Base-by-base conservation (phyloP, 2,329 filamentous ascomycete genomes). In the Calonectria honghensis region DNA sequence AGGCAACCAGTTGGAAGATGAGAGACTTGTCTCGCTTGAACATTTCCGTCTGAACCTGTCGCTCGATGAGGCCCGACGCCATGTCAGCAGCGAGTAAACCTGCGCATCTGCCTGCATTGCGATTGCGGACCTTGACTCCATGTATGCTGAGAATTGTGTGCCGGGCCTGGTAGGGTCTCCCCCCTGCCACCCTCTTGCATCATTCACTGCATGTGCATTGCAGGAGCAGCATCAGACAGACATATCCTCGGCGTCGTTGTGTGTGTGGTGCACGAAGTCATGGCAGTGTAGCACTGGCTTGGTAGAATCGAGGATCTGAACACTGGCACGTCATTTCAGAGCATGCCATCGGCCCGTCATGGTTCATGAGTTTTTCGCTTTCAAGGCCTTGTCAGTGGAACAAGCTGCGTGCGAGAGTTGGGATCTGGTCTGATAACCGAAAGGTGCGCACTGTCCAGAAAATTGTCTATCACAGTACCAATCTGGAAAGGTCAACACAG, bases 151-250 rank as follows among this genome's bases (percentile, higher is more conserved):
- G 35, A 16, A 41, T 41, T 41, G 20, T 35, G 57, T 63, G 37
- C 24, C 31, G 31, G 54, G 24, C 54, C 61, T 68, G 76, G 76
- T 67, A 77, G 73, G 66, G 72, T 68, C 73, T 71, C 24, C 63
- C 32, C 48, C 51, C 73, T 70, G 68, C 64, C 68, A 65, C 78
- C 57, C 50, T 70, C 73, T 76, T 79, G 78, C 78, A 80, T 79
- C 70, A 73, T 59, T 72, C 72, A 73, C 50, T 73, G 75, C 76
- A 77, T 72, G 29, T 77, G 72, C 73, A 76, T 70, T 77, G 76
- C 75, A 79, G 61, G 73, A 78, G 70, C 73, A 70, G 64, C 71
- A 70, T 63, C 65, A 72, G 35, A 39, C 57, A 61, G 35, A 61
- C 57, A 39, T 61, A 32, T 35, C 57, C 24, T 63, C 39, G 35